Conservation (phyloP, 352 stramenopile species). For the Globisporangium iwayamae region DNA sequence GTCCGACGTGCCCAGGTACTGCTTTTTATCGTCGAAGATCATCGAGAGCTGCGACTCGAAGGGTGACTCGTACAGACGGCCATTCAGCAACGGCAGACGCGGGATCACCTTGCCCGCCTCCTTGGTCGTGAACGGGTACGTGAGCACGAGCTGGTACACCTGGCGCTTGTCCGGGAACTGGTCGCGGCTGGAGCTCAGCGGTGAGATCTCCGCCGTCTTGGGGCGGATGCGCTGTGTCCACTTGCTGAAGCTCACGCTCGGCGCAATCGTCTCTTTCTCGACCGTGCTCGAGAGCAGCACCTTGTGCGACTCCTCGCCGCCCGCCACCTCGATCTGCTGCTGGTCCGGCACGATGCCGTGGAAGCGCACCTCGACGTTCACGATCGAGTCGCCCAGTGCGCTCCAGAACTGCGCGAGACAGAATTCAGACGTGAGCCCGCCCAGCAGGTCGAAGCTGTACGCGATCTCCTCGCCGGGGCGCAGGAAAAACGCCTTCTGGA, state of each 20-base stretch:
- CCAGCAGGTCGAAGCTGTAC: conserved; percentile 73
- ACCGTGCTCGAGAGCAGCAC: conserved; percentile 71
- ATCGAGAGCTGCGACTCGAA: conserved; percentile 92
- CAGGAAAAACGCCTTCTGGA: conserved; percentile 66
- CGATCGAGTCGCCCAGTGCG: conserved; percentile 70
- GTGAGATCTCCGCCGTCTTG: conserved; percentile 66
- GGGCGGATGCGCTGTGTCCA: conserved; percentile 84
- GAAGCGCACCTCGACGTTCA: conserved; percentile 84
- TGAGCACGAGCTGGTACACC: conserved; percentile 88
- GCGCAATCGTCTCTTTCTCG: conserved; percentile 73
- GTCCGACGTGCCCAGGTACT: conserved; percentile 84
- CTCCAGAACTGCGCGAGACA: conserved; percentile 91
- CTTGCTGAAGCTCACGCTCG: conserved; percentile 74
- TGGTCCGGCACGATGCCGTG: conserved; percentile 77
- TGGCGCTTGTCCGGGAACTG: conserved; percentile 79
- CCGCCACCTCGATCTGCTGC: conserved; percentile 48
- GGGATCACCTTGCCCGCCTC: conserved; percentile 83
- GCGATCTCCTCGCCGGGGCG: conserved; percentile 56
- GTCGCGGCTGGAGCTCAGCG: conserved; percentile 80
- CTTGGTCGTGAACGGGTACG: conserved; percentile 88
- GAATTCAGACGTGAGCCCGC: conserved; percentile 82
- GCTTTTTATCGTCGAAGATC: conserved; percentile 93
- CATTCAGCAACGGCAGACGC: conserved; percentile 73
- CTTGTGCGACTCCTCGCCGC: conserved; percentile 69
- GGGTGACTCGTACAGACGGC: conserved; percentile 90